Evolutionary conservation across 2,329 filamentous ascomycete species (phyloP), one percentile per base, ranked within the genome.

Genomic region (Fusarium domesticum): DNA sequence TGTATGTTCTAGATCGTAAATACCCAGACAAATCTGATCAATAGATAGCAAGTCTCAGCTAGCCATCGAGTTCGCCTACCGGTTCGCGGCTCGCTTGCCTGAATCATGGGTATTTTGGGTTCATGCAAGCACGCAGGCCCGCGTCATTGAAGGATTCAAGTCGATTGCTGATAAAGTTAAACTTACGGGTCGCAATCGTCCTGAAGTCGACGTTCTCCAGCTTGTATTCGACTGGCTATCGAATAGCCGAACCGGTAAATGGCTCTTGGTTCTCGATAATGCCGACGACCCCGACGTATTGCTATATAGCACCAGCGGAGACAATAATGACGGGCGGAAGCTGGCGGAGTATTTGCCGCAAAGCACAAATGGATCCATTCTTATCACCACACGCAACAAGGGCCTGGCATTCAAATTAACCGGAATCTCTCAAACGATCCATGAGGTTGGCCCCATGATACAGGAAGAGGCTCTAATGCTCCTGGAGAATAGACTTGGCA

Each of bases 51-150:
- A 60, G 51, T 58, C 56, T 8, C 52, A 61, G 35, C 28, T 62
- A 31, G 64, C 64, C 16, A 68, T 71, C 42, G 59, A 70, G 55
- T 69, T 67, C 42, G 59, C 58, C 6, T 63, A 70, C 39, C 53
- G 45, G 37, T 45, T 54, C 18, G 56, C 52, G 45, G 48, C 61
- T 2, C 43, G 37, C 7, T 61, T 51, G 18, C 53, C 58, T 1
- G 36, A 54, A 11, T 66, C 53, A 18, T 67, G 59, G 54, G 56
- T 70, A 28, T 68, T 70, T 45, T 72, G 65, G 68, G 51, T 70
- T n/a, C 56, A 69, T 47, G 63, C 63, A 2, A 64, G 59, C 39
- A 65, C 62, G 38, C 48, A 50, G 1, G 50, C 58, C 30, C 55
- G 64, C 6, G 66, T 69, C 36, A 60, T 70, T 47, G 56, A 67